Base-by-base conservation (phyloP, 306 rosid genomes). In the Gastrolobium villosum region DNA sequence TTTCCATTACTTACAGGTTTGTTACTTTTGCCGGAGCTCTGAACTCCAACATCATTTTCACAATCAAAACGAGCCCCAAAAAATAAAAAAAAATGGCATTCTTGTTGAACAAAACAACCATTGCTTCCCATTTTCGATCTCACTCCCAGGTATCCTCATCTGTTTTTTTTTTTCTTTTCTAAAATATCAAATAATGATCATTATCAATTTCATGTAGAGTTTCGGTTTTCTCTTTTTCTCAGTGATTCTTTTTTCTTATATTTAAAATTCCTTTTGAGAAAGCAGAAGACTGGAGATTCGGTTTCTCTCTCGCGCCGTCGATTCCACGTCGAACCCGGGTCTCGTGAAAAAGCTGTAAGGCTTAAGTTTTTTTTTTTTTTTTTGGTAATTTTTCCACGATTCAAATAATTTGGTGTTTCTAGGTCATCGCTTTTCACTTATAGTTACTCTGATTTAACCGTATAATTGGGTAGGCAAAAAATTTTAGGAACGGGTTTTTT, bases 271-370 rank as follows among this genome's bases (percentile, higher is more conserved):
- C 50, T 32, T 70, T 56, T 43, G 60, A 4, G 31, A n/a, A 57
- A 81, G 14, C 88, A 87, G 91, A 81, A 85, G 37, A 13, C 83
- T 31, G 86, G 72, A 75, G 90, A 79, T 75, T 83, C 79, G 40
- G 64, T 79, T 36, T 82, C 91, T 37, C 81, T 68, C 41, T 53
- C 88, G 37, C 91, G 96, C 72, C 98, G 98, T 68, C 87, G 83
- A 82, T 88, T 73, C 79, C 99, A 95, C 73, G 50, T 87, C 82
- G 89, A 88, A 74, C 93, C 89, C 5, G 98, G 97, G 6, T 20
- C 88, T 44, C 99, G 99, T 60, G 96, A 92, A 85, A 87, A 89
- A 86, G 99, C 98, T 52, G 99, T 92, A 83, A 91, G 89, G 1
- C 44, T 10, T 46, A 1, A 5, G 1, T 40, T 7, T 65, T 32